A percentile compares a stretch with the other conserved stretches of the same genome.
Conservation (phyloP, 345 rosid species). For the Lepidium africanum region DNA sequence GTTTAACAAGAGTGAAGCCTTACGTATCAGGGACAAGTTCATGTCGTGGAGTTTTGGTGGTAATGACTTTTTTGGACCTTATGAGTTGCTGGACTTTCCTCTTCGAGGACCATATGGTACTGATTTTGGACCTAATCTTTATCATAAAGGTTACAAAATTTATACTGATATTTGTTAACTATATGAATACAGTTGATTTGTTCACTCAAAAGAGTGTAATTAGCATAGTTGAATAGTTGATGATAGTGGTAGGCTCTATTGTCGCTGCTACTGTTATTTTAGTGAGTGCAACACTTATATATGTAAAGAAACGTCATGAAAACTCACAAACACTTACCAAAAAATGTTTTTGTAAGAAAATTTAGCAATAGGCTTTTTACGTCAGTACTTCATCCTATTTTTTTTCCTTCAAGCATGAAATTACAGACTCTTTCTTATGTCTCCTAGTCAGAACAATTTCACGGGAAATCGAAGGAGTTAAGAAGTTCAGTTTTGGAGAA, state of each 20-base stretch:
- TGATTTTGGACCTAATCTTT: conserved; percentile 11
- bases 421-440: conserved; percentile 39
- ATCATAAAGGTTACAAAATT: too few relatives aligned
- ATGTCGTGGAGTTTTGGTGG: conserved; percentile 48
- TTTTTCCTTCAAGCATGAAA: not conserved
- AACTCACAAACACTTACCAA: conserved; percentile 32
- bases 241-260: conserved; percentile 41
- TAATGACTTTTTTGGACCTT: conserved; percentile 67
- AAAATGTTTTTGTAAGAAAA: conserved; percentile 49
- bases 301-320: conserved; percentile 33
- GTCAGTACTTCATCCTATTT: not conserved
- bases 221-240: conserved; percentile 38
- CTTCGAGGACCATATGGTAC: conserved; percentile 64
- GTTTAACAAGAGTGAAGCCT: conserved; percentile 52
- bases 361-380: not conserved
- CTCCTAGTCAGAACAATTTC: conserved; percentile 12
- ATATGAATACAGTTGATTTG: not conserved
- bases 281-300: conserved; percentile 33
- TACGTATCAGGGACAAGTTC: conserved; percentile 40
- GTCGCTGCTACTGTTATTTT: conserved; percentile 36
- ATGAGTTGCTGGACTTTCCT: conserved; percentile 79
- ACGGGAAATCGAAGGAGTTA: conserved; percentile 42
- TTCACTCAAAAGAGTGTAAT: conserved; percentile 7
- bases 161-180: too few relatives aligned
- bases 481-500: conserved; percentile 61